These are phyloP conservation scores for Aspergillus coremiiformis DNA, from an alignment of 495 filamentous ascomycete species.

Conservation along the genomic window DNA sequence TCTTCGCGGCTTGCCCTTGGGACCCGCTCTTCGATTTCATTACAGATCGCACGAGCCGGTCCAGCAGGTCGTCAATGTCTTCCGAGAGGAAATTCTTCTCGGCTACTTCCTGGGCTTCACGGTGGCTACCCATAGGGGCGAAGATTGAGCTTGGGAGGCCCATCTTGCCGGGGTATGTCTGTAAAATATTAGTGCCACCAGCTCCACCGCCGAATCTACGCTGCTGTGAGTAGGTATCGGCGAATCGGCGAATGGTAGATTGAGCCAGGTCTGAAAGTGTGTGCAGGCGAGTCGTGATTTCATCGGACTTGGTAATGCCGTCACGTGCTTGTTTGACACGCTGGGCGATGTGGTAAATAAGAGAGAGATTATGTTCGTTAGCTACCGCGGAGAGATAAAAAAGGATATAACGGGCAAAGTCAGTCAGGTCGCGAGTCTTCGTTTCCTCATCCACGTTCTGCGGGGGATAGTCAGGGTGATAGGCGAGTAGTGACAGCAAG, in stretches of 20 bases:
- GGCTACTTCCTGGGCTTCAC: slow-evolving; percentile 73
- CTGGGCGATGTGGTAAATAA: slow-evolving; percentile 89
- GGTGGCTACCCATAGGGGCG: slow-evolving; percentile 61
- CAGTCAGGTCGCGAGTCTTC: slow-evolving; percentile 59
- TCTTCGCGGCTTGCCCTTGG: slow-evolving; percentile 29
- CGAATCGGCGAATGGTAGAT: slow-evolving; percentile 72
- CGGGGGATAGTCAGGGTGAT: slow-evolving; percentile 82
- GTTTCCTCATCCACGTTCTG: slow-evolving; percentile 40
- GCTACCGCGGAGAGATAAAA: slow-evolving; percentile 82
- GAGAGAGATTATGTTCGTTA: slow-evolving; percentile 73
- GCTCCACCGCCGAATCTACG: slow-evolving; percentile 47
- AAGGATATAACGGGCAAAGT: slow-evolving; percentile 78
- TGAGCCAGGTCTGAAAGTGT: slow-evolving; percentile 85
- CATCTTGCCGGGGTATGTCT: slow-evolving; percentile 74
- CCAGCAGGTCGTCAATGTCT: slow-evolving; percentile 69
- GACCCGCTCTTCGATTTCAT: slow-evolving; percentile 35
- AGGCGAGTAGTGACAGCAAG: slow-evolving; percentile 78
- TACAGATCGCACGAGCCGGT: slow-evolving; percentile 50
- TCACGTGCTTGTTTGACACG: slow-evolving; percentile 87
- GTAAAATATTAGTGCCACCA: slow-evolving; percentile 65
- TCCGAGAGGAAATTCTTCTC: slow-evolving; percentile 76
- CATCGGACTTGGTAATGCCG: slow-evolving; percentile 52
- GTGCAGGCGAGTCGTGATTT: slow-evolving; percentile 56
- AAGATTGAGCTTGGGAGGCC: slow-evolving; percentile 74
- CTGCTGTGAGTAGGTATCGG: slow-evolving; percentile 49